Conservation (phyloP, 2,329 filamentous ascomycete genomes). For the Phialemonium atrogriseum region DNA sequence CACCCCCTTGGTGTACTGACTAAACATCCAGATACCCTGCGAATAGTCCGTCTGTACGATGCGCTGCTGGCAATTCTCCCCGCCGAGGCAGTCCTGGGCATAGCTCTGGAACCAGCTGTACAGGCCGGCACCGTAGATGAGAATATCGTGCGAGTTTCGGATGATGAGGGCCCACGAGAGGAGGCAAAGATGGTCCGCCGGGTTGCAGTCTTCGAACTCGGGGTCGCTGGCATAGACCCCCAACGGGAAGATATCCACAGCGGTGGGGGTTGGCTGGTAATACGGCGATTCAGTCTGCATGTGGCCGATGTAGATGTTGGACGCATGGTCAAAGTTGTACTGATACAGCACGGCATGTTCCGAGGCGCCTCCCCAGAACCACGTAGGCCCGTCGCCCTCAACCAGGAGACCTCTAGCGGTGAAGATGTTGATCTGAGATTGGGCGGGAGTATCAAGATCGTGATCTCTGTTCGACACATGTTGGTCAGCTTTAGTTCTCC, state of each 20-base stretch:
- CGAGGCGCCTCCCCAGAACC: constrained; percentile 50
- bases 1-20: constrained; percentile 9
- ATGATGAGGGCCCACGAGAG: constrained; percentile 54
- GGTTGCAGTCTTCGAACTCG: constrained; percentile 10
- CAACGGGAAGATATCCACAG: too few species aligned
- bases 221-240: too few species aligned
- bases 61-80: constrained; percentile 7
- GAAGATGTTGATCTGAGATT: too few species aligned
- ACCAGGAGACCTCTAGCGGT: constrained; percentile 1
- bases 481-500: too few species aligned
- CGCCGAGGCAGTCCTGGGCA: constrained; percentile 1
- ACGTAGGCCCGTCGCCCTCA: constrained; percentile 1
- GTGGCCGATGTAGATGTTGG: constrained; percentile 53
- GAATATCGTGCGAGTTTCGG: constrained; percentile 39
- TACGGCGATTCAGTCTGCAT: constrained; percentile 61
- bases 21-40: constrained; percentile 6
- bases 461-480: too few species aligned
- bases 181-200: constrained; percentile 26
- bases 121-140: constrained; percentile 46
- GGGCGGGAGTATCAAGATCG: too few species aligned
- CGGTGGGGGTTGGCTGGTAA: constrained; percentile 50
- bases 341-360: constrained; percentile 38
- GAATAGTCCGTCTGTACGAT: constrained; percentile 4
- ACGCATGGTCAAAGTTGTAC: constrained; percentile 53
- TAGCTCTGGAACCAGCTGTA: constrained; percentile 56